Evolutionary conservation across 305 asterid species (phyloP), one percentile per base, ranked within the genome.

Genomic region (Solanum hybrid): DNA sequence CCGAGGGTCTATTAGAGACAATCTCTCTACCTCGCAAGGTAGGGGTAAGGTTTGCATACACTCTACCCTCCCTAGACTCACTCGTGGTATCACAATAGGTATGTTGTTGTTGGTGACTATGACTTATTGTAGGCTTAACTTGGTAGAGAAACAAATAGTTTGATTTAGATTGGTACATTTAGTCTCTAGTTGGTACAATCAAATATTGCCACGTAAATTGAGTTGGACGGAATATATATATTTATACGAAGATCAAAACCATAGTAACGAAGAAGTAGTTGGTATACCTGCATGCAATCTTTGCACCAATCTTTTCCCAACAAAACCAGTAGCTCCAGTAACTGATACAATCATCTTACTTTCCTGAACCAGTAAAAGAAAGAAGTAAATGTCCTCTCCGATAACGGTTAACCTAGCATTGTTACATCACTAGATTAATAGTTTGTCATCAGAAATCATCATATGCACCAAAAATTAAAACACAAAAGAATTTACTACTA

Each of bases 301-400:
- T 93, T 93, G 95, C 91, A 97, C 99, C 97, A 97, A 93, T 91
- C 96, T 92, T 96, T 93, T 97, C 77, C 99, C 99, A 77, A 97
- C 92, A 93, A 97, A 97, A 71, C 99, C 99, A 26, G 99, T 97
- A 64, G 98, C 99, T 87, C 99, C 99, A 24, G 99, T 96, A 42
- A 96, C 90, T 22, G 99, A 95, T 90, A 97, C 96, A 71, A 94
- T 92, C 99, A 97, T 95, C 94, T 93, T 94, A 90, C 93, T 94
- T 61, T 42, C 95, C 98, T 95, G 96, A 92, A 37, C 57, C 89
- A 82, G 80, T 86, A 89, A 57, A 86, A 42, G 20, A 89, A 18
- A 31, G 11, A 76, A 34, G 26, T 85, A 91, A 81, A 89, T 51
- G 5, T 86, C 85, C 87, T 33, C 57, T 75, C 42, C 28, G 81